A percentile compares a stretch with the other conserved stretches of the same genome.
Evolutionary conservation across 768 basidiomycete genomes (phyloP).

Genomic region (Russula emetica): DNA sequence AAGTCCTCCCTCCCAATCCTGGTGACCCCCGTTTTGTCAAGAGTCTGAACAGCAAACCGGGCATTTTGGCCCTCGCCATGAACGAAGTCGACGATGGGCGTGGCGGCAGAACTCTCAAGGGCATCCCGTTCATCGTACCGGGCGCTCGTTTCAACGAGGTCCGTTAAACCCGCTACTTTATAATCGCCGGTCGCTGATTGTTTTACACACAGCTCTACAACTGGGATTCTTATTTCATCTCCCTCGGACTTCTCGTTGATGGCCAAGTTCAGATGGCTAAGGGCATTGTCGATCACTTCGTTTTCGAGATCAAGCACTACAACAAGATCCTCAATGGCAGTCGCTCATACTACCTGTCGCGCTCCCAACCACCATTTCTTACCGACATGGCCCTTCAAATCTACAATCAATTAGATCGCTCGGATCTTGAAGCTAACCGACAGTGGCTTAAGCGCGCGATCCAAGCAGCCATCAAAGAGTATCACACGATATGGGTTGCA

Average conservation of each 20-base stretch:
- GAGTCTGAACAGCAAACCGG: conserved; percentile 90
- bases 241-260: conserved; percentile 90
- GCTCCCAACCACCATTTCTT: conserved; percentile 96
- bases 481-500: conserved; percentile 96
- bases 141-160: conserved; percentile 95
- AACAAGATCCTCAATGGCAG: conserved; percentile 96
- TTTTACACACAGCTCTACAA: conserved; percentile 65
- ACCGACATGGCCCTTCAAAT: conserved; percentile 99
- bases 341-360: conserved; percentile 90
- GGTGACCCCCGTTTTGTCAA: conserved; percentile 89
- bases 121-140: conserved; percentile 95
- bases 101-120: conserved; percentile 79
- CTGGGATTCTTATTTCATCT: conserved; percentile 94
- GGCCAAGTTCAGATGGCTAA: conserved; percentile 92
- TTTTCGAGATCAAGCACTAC: conserved; percentile 98
- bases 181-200: background rate
- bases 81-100: conserved; percentile 76
- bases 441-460: conserved; percentile 94
- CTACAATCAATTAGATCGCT: conserved; percentile 91
- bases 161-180: conserved; percentile 28
- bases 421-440: conserved; percentile 73
- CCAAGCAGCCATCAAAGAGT: conserved; percentile 97
- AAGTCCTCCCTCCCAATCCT: conserved; percentile 79
- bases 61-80: conserved; percentile 94
- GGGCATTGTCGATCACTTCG: conserved; percentile 98